These are phyloP conservation scores for Pseudogymnoascus sp. DNA, from an alignment of 2,329 filamentous ascomycete species.

Conservation along the genomic window DNA sequence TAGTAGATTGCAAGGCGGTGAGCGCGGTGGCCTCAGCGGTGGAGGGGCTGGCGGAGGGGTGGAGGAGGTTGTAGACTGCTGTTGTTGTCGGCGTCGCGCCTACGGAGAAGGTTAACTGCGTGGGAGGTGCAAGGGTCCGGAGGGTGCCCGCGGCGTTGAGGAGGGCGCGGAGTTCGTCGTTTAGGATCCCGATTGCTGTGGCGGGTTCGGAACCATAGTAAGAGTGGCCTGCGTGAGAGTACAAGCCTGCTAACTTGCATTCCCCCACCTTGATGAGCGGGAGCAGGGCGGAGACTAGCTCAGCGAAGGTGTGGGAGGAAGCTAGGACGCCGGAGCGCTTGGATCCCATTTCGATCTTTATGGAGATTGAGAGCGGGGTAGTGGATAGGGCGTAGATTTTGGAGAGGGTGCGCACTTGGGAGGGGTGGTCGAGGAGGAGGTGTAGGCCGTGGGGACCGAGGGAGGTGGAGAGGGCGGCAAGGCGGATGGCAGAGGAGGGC, in stretches of 20 bases:
- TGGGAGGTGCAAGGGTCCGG: conserved; percentile 13
- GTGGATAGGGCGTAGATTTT: conserved; percentile 37
- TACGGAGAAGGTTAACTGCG: conserved; percentile 51
- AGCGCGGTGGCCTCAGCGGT: conserved; percentile 25
- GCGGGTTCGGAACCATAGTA: conserved; percentile 49
- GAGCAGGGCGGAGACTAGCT: conserved; percentile 40
- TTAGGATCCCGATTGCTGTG: conserved; percentile 52
- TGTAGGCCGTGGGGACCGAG: conserved; percentile 51
- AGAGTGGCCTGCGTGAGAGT: conserved; percentile 65
- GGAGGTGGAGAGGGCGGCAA: conserved; percentile 45
- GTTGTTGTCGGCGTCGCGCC: conserved; percentile 71
- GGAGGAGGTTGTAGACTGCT: conserved; percentile 51
- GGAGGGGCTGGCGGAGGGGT: conserved; percentile 19
- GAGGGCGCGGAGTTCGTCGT: conserved; percentile 50
- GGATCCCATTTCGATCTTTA: conserved; percentile 70
- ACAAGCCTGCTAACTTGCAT: conserved; percentile 53
- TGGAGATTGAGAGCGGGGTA: conserved; percentile 47
- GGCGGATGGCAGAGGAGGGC: conserved; percentile 49
- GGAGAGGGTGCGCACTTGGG: conserved; percentile 47
- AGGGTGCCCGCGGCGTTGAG: conserved; percentile 37
- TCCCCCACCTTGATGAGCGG: conserved; percentile 32
- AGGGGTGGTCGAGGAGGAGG: conserved; percentile 61
- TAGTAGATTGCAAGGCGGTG: conserved; percentile 33
- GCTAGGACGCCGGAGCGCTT: conserved; percentile 60
- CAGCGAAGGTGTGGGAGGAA: conserved; percentile 36